Conservation (phyloP, 2,329 filamentous ascomycete genomes). For the Aspergillus fructus region DNA sequence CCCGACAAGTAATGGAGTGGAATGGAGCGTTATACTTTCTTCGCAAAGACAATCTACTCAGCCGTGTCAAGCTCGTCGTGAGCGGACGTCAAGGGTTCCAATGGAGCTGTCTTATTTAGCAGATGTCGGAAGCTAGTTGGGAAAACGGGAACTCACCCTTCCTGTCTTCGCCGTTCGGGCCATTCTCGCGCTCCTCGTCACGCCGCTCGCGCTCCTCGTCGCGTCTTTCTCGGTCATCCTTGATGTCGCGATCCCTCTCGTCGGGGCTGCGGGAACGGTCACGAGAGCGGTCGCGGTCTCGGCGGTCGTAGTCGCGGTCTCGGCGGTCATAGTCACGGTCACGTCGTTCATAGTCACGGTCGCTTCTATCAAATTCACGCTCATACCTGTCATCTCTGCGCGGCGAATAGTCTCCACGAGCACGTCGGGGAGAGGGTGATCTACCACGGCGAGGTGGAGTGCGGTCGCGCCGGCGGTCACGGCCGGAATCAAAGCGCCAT, state of each 20-base stretch:
- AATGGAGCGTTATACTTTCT: constrained; percentile 2
- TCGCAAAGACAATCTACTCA: constrained; percentile 56
- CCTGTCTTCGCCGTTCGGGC: constrained; percentile 80
- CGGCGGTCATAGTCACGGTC: constrained; percentile 70
- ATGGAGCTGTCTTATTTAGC: constrained; percentile 43
- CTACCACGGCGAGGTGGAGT: constrained; percentile 74
- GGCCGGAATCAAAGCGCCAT: constrained; percentile 95
- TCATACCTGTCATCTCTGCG: constrained; percentile 85
- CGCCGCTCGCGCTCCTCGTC: constrained; percentile 70
- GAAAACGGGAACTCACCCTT: constrained; percentile 64
- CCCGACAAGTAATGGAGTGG: not conserved
- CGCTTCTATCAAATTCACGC: constrained; percentile 67
- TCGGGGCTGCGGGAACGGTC: constrained; percentile 75
- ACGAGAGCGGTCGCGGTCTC: constrained; percentile 60
- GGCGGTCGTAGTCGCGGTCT: constrained; percentile 42
- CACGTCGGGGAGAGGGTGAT: constrained; percentile 58
- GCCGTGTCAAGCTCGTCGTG: constrained; percentile 97
- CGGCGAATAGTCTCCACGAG: constrained; percentile 72
- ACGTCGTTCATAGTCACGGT: constrained; percentile 70
- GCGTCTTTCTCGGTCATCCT: constrained; percentile 39
- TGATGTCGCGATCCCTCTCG: constrained; percentile 53
- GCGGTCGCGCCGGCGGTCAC: constrained; percentile 66
- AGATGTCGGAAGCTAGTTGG: not conserved
- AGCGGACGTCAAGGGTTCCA: constrained; percentile 76
- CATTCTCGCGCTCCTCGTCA: constrained; percentile 70